Evolutionary conservation across 768 basidiomycete species (phyloP), one percentile per base, ranked within the genome.

Genomic region (Lactarius hatsudake): DNA sequence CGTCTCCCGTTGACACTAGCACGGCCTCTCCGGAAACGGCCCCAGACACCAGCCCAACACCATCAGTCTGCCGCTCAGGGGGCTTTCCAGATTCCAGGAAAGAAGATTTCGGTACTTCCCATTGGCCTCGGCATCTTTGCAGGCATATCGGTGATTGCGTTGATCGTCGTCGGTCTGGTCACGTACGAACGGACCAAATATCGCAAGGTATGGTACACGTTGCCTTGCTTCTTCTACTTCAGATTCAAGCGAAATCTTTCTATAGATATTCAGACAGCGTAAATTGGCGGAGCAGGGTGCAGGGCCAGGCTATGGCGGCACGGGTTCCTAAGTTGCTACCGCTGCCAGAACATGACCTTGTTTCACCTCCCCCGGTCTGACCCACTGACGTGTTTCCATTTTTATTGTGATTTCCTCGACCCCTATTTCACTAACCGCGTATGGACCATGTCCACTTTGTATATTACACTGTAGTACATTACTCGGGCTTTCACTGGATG

Each of bases 131-230:
- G 89, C 61, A 83, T 95, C 12, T 94, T 91, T 73, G 91, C 88
- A 56, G 93, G 92, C 69, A 88, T 96, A 66, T 91, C 91, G 36
- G 89, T 89, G 9, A 88, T 95, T 72, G 90, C 89, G 20, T 75
- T 96, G 71, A 86, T 90, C 68, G 86, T 91, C 28, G 90, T 96
- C 65, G 88, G 85, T 60, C 79, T 93, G 75, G 93, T 95, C 70
- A 93, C 92, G 7, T 93, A 88, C 73, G 93, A 96, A 81, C 85
- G 94, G 57, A 87, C 91, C 30, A 90, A 89, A 77, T 93, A 93
- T 74, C 88, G 92, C 80, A 90, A 86, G 83, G 92, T 91, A 66
- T 64, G 84, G 79, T 60, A 30, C 61, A 40, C 36, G 23, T 56
- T 9, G 30, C 3, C 61, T 30, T 30, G 30, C 51, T 26, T 59